phyloP scores from a whole-genome alignment of 208 protist species.

The Herpetomonas tarakana region DNA sequence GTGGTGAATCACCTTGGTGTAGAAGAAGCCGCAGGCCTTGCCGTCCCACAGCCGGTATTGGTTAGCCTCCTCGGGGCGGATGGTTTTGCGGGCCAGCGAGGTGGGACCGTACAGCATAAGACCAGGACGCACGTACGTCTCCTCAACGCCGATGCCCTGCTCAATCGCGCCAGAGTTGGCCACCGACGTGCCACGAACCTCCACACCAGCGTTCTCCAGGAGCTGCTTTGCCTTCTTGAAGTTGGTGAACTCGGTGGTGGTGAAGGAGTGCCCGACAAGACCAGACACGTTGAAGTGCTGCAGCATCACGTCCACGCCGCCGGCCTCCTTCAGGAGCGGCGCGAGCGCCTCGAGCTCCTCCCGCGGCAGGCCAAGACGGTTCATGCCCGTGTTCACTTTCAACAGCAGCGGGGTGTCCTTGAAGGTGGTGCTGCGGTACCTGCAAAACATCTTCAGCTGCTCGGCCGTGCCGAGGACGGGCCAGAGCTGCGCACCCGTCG shows the following conservation, averaged over 20 bases:
- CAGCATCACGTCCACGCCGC: conserved; percentile 37
- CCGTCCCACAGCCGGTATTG: conserved; percentile 37
- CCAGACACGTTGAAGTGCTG: conserved; percentile 57
- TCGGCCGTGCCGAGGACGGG: conserved; percentile 28
- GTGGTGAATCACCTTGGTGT: conserved; percentile 44
- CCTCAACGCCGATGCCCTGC: conserved; percentile 34
- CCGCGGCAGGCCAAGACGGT: conserved; percentile 36
- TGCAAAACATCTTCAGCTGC: conserved; percentile 39
- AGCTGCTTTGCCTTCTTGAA: conserved; percentile 33
- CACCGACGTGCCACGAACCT: conserved; percentile 44
- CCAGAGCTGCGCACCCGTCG: conserved; percentile 18
- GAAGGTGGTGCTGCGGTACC: conserved; percentile 25
- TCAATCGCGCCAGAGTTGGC: conserved; percentile 53
- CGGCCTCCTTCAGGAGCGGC: conserved; percentile 33
- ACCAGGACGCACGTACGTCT: conserved; percentile 45
- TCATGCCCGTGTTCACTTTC: conserved; percentile 58
- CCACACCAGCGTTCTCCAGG: conserved; percentile 35
- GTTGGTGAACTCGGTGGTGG: conserved; percentile 25
- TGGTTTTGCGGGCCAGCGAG: conserved; percentile 24
- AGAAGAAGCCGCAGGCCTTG: conserved; percentile 33
- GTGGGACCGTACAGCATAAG: conserved; percentile 54
- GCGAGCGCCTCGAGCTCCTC: conserved; percentile 27
- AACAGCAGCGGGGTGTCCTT: conserved; percentile 38
- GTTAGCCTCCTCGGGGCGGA: conserved; percentile 16
- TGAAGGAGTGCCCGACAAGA: conserved; percentile 33